These are phyloP conservation scores for Candida vartiovaarae DNA, from an alignment of 805 yeast species.

Conservation along the genomic window DNA sequence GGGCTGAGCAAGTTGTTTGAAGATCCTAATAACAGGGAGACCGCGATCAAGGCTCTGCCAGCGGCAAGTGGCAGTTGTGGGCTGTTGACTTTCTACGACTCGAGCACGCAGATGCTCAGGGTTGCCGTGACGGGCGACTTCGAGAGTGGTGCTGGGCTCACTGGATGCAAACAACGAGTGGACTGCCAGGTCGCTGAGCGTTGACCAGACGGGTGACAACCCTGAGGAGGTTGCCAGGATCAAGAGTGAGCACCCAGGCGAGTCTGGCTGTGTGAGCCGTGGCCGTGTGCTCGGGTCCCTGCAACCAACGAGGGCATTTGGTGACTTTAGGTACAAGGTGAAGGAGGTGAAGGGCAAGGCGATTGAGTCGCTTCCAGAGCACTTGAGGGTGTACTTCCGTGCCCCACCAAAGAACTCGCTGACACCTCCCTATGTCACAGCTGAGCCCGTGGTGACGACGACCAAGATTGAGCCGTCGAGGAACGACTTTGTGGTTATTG, in stretches of 20 bases:
- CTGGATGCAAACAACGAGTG: constrained; percentile 59
- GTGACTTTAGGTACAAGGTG: constrained; percentile 92
- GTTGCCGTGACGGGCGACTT: constrained; percentile 97
- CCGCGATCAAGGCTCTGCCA: constrained; percentile 66
- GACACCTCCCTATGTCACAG: constrained; percentile 97
- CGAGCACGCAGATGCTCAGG: constrained; percentile 59
- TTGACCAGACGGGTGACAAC: constrained; percentile 93
- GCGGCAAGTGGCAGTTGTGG: constrained; percentile 97
- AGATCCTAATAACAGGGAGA: constrained; percentile 51
- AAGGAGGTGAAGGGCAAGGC: constrained; percentile 41
- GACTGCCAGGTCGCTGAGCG: constrained; percentile 81
- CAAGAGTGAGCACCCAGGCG: constrained; percentile 84
- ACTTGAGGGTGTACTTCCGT: constrained; percentile 76
- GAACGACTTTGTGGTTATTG: constrained; percentile 85
- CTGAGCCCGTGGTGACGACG: constrained; percentile 87
- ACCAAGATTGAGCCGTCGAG: constrained; percentile 63
- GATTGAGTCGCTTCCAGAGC: constrained; percentile 58
- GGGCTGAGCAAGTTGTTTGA: constrained; percentile 64
- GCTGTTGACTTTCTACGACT: constrained; percentile 77
- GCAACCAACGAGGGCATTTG: constrained; percentile 95
- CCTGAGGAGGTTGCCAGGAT: constrained; percentile 80
- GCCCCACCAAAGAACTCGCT: constrained; percentile 61
- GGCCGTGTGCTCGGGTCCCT: constrained; percentile 91
- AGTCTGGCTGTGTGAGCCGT: constrained; percentile 63
- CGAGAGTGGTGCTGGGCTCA: constrained; percentile 83